A percentile compares a stretch with the other conserved stretches of the same genome.
Evolutionary conservation across 139 green algal genomes (phyloP).

Genomic region (Coelastrella sp.): DNA sequence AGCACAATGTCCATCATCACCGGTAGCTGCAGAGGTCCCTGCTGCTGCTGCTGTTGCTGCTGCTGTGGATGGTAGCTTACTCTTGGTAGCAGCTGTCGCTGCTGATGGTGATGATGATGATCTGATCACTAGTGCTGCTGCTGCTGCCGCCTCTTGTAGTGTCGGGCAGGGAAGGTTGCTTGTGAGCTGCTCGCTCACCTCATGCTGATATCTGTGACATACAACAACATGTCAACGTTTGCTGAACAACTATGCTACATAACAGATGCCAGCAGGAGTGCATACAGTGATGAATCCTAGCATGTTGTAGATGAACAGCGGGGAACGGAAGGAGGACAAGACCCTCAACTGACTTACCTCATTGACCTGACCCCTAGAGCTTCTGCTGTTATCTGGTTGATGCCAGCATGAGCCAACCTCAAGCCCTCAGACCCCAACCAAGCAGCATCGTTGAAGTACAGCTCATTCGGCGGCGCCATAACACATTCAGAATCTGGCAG

Average conservation of each 20-base stretch:
- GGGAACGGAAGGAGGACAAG: too few relatives aligned
- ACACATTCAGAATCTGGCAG: slow-evolving; percentile 61
- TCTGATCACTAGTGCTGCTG: slow-evolving; percentile 10
- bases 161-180: slow-evolving; percentile 50
- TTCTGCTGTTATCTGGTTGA: slow-evolving; percentile 65
- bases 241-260: background rate
- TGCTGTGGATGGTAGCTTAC: background rate
- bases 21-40: background rate
- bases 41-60: background rate
- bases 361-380: slow-evolving; percentile 61
- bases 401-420: slow-evolving; percentile 62
- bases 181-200: slow-evolving; percentile 47
- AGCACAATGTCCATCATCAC: too few relatives aligned
- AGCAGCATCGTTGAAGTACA: slow-evolving; percentile 78
- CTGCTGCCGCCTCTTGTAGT: slow-evolving; percentile 16
- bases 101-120: background rate
- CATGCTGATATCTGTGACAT: slow-evolving; percentile 45
- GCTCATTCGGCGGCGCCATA: slow-evolving; percentile 55
- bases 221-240: background rate
- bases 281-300: too few relatives aligned
- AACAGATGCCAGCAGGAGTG: background rate
- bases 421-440: slow-evolving; percentile 62
- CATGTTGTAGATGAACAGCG: too few relatives aligned
- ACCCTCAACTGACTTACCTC: too few relatives aligned
- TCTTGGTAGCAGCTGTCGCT: background rate